phyloP scores from a whole-genome alignment of 768 basidiomycete species.

The Rhodosporidiobolus sp. region DNA sequence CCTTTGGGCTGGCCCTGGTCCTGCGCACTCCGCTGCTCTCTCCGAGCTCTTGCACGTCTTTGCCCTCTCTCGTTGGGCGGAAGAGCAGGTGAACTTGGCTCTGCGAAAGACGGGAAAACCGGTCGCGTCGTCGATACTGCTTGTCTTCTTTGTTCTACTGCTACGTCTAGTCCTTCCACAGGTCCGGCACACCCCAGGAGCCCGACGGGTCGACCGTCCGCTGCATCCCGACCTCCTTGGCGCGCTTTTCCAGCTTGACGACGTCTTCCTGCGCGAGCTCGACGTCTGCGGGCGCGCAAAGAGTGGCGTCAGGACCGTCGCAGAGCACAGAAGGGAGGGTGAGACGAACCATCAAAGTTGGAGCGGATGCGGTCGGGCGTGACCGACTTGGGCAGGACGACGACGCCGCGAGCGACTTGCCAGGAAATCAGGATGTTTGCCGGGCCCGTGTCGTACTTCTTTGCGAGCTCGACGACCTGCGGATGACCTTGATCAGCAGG shows the following conservation, averaged over 20 bases:
- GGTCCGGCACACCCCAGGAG: conserved; percentile 33
- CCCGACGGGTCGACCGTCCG: conserved; percentile 29
- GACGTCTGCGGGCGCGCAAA: conserved; percentile 7
- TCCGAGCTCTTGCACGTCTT: neutral
- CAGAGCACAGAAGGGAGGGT: neutral
- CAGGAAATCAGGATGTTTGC: conserved; percentile 82
- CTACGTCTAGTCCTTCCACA: conserved; percentile 23
- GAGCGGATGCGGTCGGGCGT: conserved; percentile 63
- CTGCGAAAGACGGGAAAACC: neutral
- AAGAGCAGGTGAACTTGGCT: too few relatives aligned
- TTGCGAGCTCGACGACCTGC: conserved; percentile 44
- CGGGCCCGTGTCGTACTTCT: conserved; percentile 57
- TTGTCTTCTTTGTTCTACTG: neutral
- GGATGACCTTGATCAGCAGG: neutral
- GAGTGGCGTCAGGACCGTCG: neutral
- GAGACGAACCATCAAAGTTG: conserved; percentile 53
- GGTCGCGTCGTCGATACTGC: neutral
- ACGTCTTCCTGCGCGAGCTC: conserved; percentile 23
- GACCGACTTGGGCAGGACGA: conserved; percentile 74
- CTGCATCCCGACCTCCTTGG: conserved; percentile 10
- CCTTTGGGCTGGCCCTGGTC: too few relatives aligned
- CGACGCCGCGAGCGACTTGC: conserved; percentile 69
- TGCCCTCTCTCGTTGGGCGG: neutral
- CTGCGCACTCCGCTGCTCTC: too few relatives aligned
- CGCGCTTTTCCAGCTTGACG: conserved; percentile 17